Evolutionary conservation across 2,329 filamentous ascomycete genomes (phyloP), one percentile per base, ranked within the genome.

Genomic region (Phyllosticta paracitricarpa): DNA sequence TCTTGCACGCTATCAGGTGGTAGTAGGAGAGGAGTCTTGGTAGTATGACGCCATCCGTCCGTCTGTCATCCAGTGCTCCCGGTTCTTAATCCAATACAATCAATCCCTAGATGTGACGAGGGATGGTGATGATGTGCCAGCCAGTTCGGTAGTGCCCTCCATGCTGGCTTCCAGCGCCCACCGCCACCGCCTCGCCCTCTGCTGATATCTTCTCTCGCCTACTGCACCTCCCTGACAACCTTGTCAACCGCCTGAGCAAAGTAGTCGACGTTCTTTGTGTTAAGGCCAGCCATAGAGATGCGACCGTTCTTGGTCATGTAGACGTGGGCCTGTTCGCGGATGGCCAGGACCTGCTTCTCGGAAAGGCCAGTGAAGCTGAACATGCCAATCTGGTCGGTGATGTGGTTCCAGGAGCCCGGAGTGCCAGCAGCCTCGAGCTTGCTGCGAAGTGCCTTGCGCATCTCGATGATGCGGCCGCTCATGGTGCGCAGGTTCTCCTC

Each of bases 321-420:
- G 59, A 94, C 81, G 74, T 94, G 89, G 63, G 81, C 84, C 57
- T 89, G 83, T 64, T 84, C 80, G 58, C 87, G 82, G 64, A 94
- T 78, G 76, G 84, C 85, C 67, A 82, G 68, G 7, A 93, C 89
- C 73, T 94, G 89, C 64, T 83, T 72, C 77, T 91, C 88, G 12
- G 75, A 83, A 72, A 95, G 77, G 12, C 90, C 90, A 0, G 90
- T 95, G 75, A 96, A 99, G 75, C 88, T 93, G 79, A 99, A 99
- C 94, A 99, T 99, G 78, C 94, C 94, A 72, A 99, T 99, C 82
- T 99, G 94, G 70, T 95, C 89, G 17, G 92, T 97, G 73, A 99
- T 96, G 78, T 99, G 94, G 71, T 92, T 90, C 94, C 94, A 99
- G 14, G 84, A 88, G 33, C 93, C 93, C 0, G 93, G 93, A 0